phyloP scores from a whole-genome alignment of 139 green algal species.

The Monoraphidium neglectum region DNA sequence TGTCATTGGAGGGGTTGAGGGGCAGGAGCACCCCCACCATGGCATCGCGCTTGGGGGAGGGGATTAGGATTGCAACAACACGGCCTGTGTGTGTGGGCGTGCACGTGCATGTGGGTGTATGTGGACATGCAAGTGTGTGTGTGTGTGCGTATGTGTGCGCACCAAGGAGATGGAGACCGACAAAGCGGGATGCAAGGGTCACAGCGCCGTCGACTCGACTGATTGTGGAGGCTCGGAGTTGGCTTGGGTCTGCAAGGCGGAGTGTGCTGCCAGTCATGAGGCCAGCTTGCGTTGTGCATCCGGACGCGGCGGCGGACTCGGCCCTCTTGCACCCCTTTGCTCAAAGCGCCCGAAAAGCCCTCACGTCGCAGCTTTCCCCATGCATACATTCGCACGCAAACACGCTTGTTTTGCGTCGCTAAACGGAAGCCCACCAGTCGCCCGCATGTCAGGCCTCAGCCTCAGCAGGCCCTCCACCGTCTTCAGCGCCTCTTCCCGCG shows the following conservation, averaged over 20 bases:
- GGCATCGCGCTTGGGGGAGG: conserved; percentile 50
- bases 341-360: not conserved
- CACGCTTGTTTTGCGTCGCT: not conserved
- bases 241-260: too few relatives aligned
- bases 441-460: conserved; percentile 16
- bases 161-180: too few relatives aligned
- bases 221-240: too few relatives aligned
- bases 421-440: conserved; percentile 6
- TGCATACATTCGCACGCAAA: not conserved
- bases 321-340: too few relatives aligned
- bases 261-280: too few relatives aligned
- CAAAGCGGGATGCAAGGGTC: too few relatives aligned
- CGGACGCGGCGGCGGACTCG: too few relatives aligned
- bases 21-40: conserved; percentile 78
- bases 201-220: too few relatives aligned
- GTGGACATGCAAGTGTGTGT: not conserved
- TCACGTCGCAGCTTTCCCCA: not conserved
- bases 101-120: not conserved
- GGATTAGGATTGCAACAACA: conserved; percentile 76
- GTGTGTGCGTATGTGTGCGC: too few relatives aligned
- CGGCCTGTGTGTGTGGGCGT: conserved; percentile 42
- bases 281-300: too few relatives aligned
- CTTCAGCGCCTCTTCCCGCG: not conserved
- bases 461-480: not conserved
- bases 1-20: not conserved